phyloP scores from a whole-genome alignment of 2,329 filamentous ascomycete species.

The Xylariales sp. region DNA sequence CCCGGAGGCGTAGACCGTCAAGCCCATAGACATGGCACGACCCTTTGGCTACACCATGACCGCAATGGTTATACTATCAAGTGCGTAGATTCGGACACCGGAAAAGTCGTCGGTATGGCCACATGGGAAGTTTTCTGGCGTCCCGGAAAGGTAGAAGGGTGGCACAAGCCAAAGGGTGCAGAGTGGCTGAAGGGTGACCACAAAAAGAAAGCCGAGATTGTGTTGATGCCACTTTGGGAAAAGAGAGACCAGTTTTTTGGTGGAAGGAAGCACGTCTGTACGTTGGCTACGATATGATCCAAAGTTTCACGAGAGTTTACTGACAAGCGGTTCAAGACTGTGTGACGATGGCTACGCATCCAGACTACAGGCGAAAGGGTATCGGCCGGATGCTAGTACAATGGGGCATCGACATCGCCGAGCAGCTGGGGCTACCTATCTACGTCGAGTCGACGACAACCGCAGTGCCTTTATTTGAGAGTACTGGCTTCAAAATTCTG shows the following conservation, averaged over 20 bases:
- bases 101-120: constrained; percentile 20
- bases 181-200: constrained; percentile 17
- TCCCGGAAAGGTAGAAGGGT: constrained; percentile 12
- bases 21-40: constrained; percentile 9
- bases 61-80: constrained; percentile 16
- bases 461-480: constrained; percentile 13
- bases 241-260: constrained; percentile 19
- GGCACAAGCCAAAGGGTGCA: constrained; percentile 15
- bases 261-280: constrained; percentile 17
- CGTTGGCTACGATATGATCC: constrained; percentile 5
- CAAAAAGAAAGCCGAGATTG: constrained; percentile 12
- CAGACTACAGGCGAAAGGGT: constrained; percentile 16
- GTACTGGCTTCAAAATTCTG: constrained; percentile 15
- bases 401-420: constrained; percentile 17
- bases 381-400: constrained; percentile 16
- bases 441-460: constrained; percentile 16
- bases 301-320: neutral
- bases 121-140: constrained; percentile 20
- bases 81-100: constrained; percentile 17
- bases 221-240: constrained; percentile 16
- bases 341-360: constrained; percentile 17
- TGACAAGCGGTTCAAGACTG: constrained; percentile 15
- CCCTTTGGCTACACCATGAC: constrained; percentile 9
- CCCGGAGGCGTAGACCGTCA: constrained; percentile 12
- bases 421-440: constrained; percentile 17